Conservation (phyloP, 768 basidiomycete species). For the Exsudoporus frostii region DNA sequence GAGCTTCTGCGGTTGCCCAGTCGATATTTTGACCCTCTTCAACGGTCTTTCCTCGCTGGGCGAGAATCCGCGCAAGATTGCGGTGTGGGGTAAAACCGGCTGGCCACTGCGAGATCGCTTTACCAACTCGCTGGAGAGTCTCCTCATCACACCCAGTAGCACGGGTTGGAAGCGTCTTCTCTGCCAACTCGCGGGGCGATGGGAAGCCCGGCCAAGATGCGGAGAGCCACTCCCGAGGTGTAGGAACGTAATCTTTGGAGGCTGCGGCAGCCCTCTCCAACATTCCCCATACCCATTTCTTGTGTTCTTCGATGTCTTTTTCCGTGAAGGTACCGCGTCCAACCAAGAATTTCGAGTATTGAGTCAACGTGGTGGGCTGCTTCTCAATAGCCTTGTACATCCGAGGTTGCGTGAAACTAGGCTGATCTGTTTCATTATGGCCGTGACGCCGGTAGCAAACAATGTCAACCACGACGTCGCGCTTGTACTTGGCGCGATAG, state of each 20-base stretch:
- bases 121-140: constrained; percentile 79
- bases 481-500: constrained; percentile 97
- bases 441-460: constrained; percentile 99
- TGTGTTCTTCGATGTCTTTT: constrained; percentile 96
- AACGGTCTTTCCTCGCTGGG: constrained; percentile 82
- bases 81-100: constrained; percentile 83
- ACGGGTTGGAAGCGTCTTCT: constrained; percentile 87
- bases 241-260: constrained; percentile 93
- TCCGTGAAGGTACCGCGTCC: constrained; percentile 92
- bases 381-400: constrained; percentile 98
- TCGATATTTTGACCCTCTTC: constrained; percentile 92
- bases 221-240: constrained; percentile 95
- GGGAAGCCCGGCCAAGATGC: constrained; percentile 99
- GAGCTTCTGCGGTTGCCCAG: constrained; percentile 97
- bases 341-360: constrained; percentile 89
- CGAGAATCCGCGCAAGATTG: constrained; percentile 91
- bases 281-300: constrained; percentile 99
- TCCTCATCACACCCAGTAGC: constrained; percentile 78
- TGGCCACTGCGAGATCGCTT: constrained; percentile 83
- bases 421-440: constrained; percentile 99
- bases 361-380: constrained; percentile 86
- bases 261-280: constrained; percentile 93
- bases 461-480: constrained; percentile 97
- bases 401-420: constrained; percentile 95
- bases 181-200: constrained; percentile 91